phyloP scores from a whole-genome alignment of 225 moss, liverwort and hornwort species.

The Marchantia paleacea region DNA sequence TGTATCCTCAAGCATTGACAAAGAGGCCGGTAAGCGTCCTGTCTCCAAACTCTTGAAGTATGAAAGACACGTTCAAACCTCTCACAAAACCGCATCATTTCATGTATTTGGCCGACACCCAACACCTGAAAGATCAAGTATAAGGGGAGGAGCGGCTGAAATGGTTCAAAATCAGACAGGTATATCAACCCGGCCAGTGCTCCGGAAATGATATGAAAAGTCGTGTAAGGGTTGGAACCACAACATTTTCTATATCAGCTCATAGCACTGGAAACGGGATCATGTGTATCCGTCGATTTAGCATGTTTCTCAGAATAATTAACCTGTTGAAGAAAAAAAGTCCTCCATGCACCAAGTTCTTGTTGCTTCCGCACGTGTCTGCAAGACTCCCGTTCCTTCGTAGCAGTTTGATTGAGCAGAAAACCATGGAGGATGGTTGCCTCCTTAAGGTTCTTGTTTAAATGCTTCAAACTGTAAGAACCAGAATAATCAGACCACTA shows the following conservation, averaged over 20 bases:
- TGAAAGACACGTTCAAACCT: too few species aligned
- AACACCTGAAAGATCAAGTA: too few species aligned
- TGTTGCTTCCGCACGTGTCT: neutral
- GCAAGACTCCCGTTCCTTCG: neutral
- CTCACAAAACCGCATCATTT: too few species aligned
- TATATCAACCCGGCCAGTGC: too few species aligned
- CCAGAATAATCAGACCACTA: slow-evolving; percentile 33
- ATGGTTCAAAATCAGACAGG: too few species aligned
- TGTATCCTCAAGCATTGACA: too few species aligned
- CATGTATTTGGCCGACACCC: too few species aligned
- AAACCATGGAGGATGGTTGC: neutral
- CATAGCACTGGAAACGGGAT: neutral
- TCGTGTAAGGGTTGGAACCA: too few species aligned
- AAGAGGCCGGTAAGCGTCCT: too few species aligned
- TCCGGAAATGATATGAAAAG: too few species aligned
- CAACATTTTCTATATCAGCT: neutral
- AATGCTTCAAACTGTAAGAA: slow-evolving; percentile 32
- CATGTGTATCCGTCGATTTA: neutral
- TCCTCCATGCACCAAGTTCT: neutral
- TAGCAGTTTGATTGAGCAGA: neutral
- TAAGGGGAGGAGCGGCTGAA: too few species aligned
- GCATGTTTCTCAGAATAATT: neutral
- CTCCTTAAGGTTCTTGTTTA: neutral
- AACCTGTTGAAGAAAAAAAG: neutral
- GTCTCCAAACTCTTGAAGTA: too few species aligned